phyloP scores from a whole-genome alignment of 2,329 filamentous ascomycete species.

The Ceratocystis harringtonii region DNA sequence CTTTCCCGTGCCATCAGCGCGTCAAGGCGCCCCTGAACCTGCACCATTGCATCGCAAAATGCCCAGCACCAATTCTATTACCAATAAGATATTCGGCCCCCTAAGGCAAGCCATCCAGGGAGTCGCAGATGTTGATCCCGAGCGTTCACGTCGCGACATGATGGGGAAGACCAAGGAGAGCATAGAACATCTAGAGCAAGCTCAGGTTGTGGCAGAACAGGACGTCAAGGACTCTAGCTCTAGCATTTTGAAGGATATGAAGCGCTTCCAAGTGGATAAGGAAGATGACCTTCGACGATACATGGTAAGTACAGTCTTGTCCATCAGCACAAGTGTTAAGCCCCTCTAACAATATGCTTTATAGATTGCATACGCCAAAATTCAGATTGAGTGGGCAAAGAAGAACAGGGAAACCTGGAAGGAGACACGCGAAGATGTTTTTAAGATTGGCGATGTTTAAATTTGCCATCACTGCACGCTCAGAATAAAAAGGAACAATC shows the following conservation, averaged over 20 bases:
- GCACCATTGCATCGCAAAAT: slow-evolving; percentile 53
- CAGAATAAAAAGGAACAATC: background rate
- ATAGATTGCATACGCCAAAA: slow-evolving; percentile 80
- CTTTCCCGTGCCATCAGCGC: slow-evolving; percentile 53
- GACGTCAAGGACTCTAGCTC: slow-evolving; percentile 87
- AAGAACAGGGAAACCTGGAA: slow-evolving; percentile 85
- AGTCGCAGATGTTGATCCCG: slow-evolving; percentile 89
- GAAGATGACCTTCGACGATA: slow-evolving; percentile 86
- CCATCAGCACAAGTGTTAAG: background rate
- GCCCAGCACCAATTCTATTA: slow-evolving; percentile 77
- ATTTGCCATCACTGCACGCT: background rate
- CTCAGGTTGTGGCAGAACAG: slow-evolving; percentile 70
- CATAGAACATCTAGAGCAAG: slow-evolving; percentile 75
- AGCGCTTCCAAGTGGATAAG: slow-evolving; percentile 87
- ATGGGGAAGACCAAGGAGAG: slow-evolving; percentile 93
- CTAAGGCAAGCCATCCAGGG: slow-evolving; percentile 93
- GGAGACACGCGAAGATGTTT: slow-evolving; percentile 72
- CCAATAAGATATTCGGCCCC: slow-evolving; percentile 84
- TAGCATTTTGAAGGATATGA: slow-evolving; percentile 77
- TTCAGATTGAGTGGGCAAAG: slow-evolving; percentile 86
- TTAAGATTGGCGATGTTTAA: slow-evolving; percentile 61
- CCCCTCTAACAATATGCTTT: slow-evolving; percentile 19
- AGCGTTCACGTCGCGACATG: slow-evolving; percentile 77
- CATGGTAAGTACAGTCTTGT: slow-evolving; percentile 54
- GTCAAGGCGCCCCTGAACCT: slow-evolving; percentile 46